phyloP scores from a whole-genome alignment of 352 stramenopile species.

The Plasmopara halstedii region DNA sequence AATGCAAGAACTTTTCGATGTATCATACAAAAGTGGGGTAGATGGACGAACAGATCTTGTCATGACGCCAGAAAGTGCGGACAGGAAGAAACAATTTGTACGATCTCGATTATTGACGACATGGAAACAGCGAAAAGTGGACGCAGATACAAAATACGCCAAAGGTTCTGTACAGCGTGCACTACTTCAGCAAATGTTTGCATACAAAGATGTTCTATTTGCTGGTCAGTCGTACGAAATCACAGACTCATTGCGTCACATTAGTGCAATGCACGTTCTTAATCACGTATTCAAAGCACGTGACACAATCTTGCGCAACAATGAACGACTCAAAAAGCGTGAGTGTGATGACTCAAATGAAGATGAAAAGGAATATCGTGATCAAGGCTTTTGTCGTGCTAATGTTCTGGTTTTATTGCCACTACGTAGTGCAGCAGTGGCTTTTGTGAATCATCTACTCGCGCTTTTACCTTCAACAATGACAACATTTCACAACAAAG shows the following conservation, averaged over 20 bases:
- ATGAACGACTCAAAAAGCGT: constrained; percentile 52
- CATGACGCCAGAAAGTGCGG: constrained; percentile 11
- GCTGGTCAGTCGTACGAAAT: constrained; percentile 58
- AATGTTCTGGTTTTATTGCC: constrained; percentile 66
- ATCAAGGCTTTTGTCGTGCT: constrained; percentile 67
- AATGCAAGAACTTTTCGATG: constrained; percentile 30
- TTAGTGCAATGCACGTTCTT: constrained; percentile 68
- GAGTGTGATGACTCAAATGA: constrained; percentile 17
- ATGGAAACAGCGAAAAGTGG: constrained; percentile 37
- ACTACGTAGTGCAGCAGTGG: constrained; percentile 49
- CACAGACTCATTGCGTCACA: constrained; percentile 38
- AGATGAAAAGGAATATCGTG: constrained; percentile 68
- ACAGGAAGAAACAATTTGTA: constrained; percentile 30
- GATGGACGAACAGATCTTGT: constrained; percentile 11
- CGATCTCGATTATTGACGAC: constrained; percentile 38
- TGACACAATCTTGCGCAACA: constrained; percentile 63
- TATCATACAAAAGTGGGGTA: constrained; percentile 31
- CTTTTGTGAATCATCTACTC: constrained; percentile 60
- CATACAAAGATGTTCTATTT: constrained; percentile 66
- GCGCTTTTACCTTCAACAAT: constrained; percentile 50
- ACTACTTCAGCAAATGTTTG: constrained; percentile 41
- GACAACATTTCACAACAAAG: constrained; percentile 65
- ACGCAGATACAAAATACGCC: constrained; percentile 25
- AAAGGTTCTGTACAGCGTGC: constrained; percentile 36
- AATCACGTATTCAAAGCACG: constrained; percentile 75